Evolutionary conservation across 2,329 filamentous ascomycete species (phyloP).

Genomic region (Chaetomiaceae sp.): DNA sequence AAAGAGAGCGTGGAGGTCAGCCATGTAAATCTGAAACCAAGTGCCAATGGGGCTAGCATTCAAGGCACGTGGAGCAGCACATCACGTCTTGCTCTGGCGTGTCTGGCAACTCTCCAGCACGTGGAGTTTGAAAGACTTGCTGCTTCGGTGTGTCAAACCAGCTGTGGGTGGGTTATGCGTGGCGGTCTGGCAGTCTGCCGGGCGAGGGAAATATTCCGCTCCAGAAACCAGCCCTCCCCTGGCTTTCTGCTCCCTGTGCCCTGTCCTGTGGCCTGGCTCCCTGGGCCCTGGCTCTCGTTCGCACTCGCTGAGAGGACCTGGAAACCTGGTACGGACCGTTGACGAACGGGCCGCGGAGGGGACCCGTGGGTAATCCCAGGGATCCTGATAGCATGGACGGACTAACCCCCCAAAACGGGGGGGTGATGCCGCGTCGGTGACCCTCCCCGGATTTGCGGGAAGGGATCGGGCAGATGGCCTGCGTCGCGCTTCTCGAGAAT

Average conservation of each 20-base stretch:
- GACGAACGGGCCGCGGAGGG: conserved; percentile 25
- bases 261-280: no score
- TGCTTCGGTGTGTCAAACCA: conserved; percentile 10
- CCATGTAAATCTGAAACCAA: neutral
- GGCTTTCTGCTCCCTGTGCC: no score
- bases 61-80: conserved; percentile 8
- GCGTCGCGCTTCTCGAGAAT: conserved; percentile 9
- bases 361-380: conserved; percentile 17
- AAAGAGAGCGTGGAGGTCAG: neutral
- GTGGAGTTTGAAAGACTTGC: conserved; percentile 2
- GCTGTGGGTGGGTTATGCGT: no score
- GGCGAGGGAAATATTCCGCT: conserved; percentile 7
- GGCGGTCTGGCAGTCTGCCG: conserved; percentile 13
- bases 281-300: no score
- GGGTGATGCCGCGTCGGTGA: conserved; percentile 16
- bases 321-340: conserved; percentile 23
- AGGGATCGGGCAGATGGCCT: conserved; percentile 4
- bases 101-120: neutral
- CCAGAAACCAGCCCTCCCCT: neutral
- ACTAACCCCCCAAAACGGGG: conserved; percentile 17
- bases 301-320: neutral
- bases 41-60: neutral
- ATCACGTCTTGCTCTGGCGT: neutral
- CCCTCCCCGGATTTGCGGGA: conserved; percentile 23
- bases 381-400: conserved; percentile 18